Evolutionary conservation across 139 green algal genomes (phyloP).

Genomic region (Gonium pectorale): DNA sequence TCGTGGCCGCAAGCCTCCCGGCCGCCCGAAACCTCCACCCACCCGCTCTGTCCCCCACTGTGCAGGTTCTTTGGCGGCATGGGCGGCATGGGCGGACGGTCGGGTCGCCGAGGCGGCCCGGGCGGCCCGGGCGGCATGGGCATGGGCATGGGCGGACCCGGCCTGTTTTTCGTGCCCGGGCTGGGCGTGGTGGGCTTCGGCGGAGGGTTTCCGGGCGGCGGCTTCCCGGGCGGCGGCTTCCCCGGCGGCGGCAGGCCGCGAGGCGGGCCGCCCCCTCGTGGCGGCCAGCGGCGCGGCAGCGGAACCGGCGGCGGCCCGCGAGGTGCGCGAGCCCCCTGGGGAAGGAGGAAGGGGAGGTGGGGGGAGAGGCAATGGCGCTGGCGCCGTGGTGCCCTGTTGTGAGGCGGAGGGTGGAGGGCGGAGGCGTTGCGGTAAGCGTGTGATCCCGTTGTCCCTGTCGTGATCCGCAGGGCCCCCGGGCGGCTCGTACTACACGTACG

Average conservation of each 20-base stretch:
- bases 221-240: not conserved
- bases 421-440: too few relatives aligned
- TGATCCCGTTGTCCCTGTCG: too few relatives aligned
- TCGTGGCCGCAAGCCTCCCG: too few relatives aligned
- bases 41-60: not conserved
- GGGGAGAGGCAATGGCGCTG: too few relatives aligned
- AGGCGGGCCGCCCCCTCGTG: too few relatives aligned
- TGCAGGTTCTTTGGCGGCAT: conserved; percentile 47
- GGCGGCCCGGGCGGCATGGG: not conserved
- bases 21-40: too few relatives aligned
- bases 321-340: not conserved
- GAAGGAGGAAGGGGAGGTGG: too few relatives aligned
- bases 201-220: too few relatives aligned
- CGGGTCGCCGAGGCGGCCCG: not conserved
- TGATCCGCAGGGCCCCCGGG: not conserved
- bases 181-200: too few relatives aligned
- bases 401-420: too few relatives aligned
- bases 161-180: not conserved
- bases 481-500: conserved; percentile 37
- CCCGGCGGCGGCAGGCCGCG: not conserved
- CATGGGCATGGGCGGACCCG: conserved; percentile 2
- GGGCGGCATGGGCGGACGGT: conserved; percentile 8
- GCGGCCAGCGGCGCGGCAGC: not conserved
- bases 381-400: too few relatives aligned
- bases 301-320: too few relatives aligned